Base-by-base conservation (phyloP, 495 filamentous ascomycete species). In the Neurospora sp. region DNA sequence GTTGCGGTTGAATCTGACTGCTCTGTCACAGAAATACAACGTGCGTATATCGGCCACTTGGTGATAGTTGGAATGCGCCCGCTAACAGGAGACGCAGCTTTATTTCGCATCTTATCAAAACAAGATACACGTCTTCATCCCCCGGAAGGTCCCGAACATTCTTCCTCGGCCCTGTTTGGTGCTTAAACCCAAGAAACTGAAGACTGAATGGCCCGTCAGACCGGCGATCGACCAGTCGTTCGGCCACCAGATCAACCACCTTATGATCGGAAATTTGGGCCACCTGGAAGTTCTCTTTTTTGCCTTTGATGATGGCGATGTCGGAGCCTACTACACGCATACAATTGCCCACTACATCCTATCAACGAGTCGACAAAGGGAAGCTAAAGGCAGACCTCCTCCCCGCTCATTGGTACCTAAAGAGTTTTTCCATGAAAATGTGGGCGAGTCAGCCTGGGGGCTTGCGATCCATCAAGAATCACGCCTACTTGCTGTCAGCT, bases 231-330 rank as follows among this genome's bases (percentile, higher is more conserved):
- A 92, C 74, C 78, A 70, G 0, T 41, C 54, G 0, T 80, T 85
- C 18, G 89, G 90, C 0, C 94, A 98, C 80, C 86, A 87, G 23
- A 88, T 97, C 72, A 98, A 96, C 77, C 87, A 90, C 72, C 82
- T 99, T 3, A 86, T 93, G 41, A 85, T 97, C 23, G 92, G 94
- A 48, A 89, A 92, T 69, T 83, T 99, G 3, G 96, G 96, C 3
- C 81, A 88, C 39, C 88, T 94, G 66, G 96, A 99, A 80, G 89
- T 97, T 14, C 73, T 98, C 23, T 80, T 95, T 3, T 84, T 91
- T 59, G 89, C 86, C 12, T 94, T 90, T 72, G 96, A 98, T 76
- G 94, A 97, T 75, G 96, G 96, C 6, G 95, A 99, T 81, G 90
- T 96, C 11, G 86, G 92, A 42, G 94, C 89, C 5, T 97, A 94